A percentile compares a stretch with the other conserved stretches of the same genome.
Evolutionary conservation across 2,329 filamentous ascomycete genomes (phyloP).

Genomic region (Metarhizium humberi): DNA sequence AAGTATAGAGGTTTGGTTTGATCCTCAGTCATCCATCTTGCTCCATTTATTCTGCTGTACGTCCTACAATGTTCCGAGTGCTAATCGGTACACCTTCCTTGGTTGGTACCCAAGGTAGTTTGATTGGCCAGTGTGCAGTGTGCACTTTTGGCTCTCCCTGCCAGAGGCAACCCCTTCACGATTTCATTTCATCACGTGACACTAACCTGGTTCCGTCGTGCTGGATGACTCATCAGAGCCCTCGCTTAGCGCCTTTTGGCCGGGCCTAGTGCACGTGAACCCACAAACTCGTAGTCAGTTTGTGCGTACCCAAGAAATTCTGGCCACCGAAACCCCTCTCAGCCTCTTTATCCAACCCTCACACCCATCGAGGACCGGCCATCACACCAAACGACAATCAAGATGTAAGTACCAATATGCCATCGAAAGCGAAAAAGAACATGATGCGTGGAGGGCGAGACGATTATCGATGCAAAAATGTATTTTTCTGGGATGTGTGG

Average conservation of each 20-base stretch:
- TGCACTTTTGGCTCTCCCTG: too few species aligned
- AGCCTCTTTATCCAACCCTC: conserved; percentile 23
- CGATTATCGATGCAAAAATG: conserved; percentile 3
- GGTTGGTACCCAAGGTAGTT: too few species aligned
- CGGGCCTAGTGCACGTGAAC: conserved; percentile 28
- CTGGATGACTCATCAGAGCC: conserved; percentile 24
- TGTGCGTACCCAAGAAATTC: conserved; percentile 30
- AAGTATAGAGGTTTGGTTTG: background rate
- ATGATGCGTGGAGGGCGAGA: background rate
- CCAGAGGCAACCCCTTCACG: too few species aligned
- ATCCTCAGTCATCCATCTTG: background rate
- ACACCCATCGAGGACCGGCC: conserved; percentile 31
- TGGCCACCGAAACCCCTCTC: conserved; percentile 29
- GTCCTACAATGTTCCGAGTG: too few species aligned
- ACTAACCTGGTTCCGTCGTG: too few species aligned
- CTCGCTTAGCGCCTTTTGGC: conserved; percentile 28
- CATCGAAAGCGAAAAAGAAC: background rate
- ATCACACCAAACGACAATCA: conserved; percentile 32
- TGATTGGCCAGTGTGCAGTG: too few species aligned
- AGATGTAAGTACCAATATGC: conserved; percentile 30
- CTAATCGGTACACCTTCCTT: too few species aligned
- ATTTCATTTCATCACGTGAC: conserved; percentile 12
- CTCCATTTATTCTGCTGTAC: too few species aligned
- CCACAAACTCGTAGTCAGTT: conserved; percentile 30
- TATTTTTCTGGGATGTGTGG: conserved; percentile 2